phyloP scores from a whole-genome alignment of 2,329 filamentous ascomycete species.

The Epichloe typhina region DNA sequence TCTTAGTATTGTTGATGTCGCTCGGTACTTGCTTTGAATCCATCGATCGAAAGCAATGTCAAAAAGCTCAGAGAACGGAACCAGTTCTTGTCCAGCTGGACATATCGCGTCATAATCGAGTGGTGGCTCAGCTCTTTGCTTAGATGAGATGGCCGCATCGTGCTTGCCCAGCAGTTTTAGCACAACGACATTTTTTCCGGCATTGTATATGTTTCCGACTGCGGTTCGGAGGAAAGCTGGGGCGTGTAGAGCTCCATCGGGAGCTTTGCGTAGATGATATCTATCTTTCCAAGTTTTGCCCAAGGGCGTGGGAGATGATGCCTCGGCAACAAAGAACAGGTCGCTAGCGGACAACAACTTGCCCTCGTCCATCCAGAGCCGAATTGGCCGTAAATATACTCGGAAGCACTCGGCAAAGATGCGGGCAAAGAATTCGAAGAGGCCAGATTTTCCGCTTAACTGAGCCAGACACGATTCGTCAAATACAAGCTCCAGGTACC shows the following conservation, averaged over 20 bases:
- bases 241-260: slow-evolving; percentile 48
- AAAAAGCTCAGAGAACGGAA: slow-evolving; percentile 66
- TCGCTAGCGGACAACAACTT: slow-evolving; percentile 51
- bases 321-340: slow-evolving; percentile 62
- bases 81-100: slow-evolving; percentile 32
- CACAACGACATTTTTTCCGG: slow-evolving; percentile 79
- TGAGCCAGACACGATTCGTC: slow-evolving; percentile 57
- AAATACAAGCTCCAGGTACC: slow-evolving; percentile 68
- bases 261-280: slow-evolving; percentile 51
- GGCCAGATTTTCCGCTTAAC: slow-evolving; percentile 46
- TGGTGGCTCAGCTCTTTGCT: slow-evolving; percentile 24
- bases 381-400: slow-evolving; percentile 68
- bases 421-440: slow-evolving; percentile 50
- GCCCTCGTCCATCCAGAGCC: slow-evolving; percentile 74
- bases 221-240: slow-evolving; percentile 63
- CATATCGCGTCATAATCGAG: slow-evolving; percentile 48
- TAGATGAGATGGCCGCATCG: slow-evolving; percentile 19
- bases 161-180: slow-evolving; percentile 56
- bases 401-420: slow-evolving; percentile 74
- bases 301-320: slow-evolving; percentile 40
- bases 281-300: slow-evolving; percentile 64
- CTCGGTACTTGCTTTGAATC: slow-evolving; percentile 61
- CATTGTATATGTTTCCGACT: slow-evolving; percentile 63
- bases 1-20: slow-evolving; percentile 54
- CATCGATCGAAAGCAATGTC: slow-evolving; percentile 57